These are phyloP conservation scores for Medicago lupulina DNA, from an alignment of 306 rosid genomes.

Conservation along the genomic window DNA sequence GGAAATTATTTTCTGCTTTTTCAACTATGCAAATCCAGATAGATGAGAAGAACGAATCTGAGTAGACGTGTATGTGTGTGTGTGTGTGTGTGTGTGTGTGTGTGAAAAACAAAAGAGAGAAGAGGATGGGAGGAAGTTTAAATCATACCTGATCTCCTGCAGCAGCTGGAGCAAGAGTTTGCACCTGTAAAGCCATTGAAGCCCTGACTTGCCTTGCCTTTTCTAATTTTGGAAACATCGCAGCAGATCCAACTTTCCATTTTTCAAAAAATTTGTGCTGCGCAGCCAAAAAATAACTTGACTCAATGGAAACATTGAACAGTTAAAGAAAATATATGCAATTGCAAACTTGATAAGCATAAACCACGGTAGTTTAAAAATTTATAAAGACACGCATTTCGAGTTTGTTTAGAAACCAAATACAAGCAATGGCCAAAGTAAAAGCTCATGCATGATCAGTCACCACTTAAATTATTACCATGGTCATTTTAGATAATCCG, in stretches of 20 bases:
- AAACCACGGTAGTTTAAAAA: slow-evolving; percentile 25
- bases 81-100: background rate
- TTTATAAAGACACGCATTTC: slow-evolving; percentile 14
- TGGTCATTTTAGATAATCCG: slow-evolving; percentile 6
- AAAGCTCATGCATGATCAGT: slow-evolving; percentile 26
- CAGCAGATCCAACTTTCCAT: slow-evolving; percentile 82
- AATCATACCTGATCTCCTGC: slow-evolving; percentile 66
- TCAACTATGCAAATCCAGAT: slow-evolving; percentile 2
- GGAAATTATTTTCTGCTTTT: slow-evolving; percentile 33
- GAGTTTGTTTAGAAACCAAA: slow-evolving; percentile 28
- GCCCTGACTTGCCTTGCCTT: slow-evolving; percentile 85
- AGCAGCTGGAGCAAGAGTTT: slow-evolving; percentile 60
- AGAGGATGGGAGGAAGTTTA: slow-evolving; percentile 7
- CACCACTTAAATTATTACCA: slow-evolving; percentile 15
- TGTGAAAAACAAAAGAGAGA: background rate
- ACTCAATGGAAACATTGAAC: slow-evolving; percentile 42
- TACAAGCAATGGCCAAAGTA: slow-evolving; percentile 26
- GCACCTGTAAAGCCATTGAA: slow-evolving; percentile 79
- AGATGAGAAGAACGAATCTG: slow-evolving; percentile 7
- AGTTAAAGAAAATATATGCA: slow-evolving; percentile 37
- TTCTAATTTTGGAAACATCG: slow-evolving; percentile 82
- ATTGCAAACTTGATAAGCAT: slow-evolving; percentile 31
- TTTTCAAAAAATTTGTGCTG: slow-evolving; percentile 97
- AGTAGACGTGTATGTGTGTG: background rate
- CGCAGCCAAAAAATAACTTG: slow-evolving; percentile 38